These are phyloP conservation scores for Exobasidium cylindrosporum DNA, from an alignment of 1,284 basidiomycete genomes.

Conservation along the genomic window DNA sequence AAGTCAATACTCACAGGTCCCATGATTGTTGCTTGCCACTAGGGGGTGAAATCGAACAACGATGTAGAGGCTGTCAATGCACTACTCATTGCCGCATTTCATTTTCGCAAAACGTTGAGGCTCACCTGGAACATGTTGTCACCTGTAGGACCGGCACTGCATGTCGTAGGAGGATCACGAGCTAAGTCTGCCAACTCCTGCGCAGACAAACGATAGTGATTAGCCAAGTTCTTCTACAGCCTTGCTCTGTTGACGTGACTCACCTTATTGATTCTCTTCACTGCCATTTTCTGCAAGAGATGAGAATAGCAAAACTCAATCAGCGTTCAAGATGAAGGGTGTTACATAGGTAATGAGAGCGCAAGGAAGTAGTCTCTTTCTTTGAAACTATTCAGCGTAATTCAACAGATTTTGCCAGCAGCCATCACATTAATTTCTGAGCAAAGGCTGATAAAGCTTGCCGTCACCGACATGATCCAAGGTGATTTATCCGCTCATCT, in stretches of 20 bases:
- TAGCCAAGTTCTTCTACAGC: neutral
- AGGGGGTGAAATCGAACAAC: too few relatives aligned
- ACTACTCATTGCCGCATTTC: neutral
- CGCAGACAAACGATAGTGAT: neutral
- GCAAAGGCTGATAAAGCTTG: too few relatives aligned
- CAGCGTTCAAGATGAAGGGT: too few relatives aligned
- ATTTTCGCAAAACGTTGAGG: too few relatives aligned
- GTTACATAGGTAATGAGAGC: too few relatives aligned
- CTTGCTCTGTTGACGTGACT: neutral
- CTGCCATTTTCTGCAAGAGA: constrained; percentile 37
- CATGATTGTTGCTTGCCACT: constrained; percentile 56
- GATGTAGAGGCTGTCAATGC: neutral
- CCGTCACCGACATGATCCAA: too few relatives aligned
- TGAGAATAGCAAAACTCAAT: too few relatives aligned
- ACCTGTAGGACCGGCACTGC: constrained; percentile 53
- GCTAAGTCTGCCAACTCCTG: constrained; percentile 53
- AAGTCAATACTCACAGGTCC: constrained; percentile 35
- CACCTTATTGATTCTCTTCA: constrained; percentile 55
- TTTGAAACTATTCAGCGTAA: too few relatives aligned
- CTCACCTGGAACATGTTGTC: constrained; percentile 55
- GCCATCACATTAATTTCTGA: too few relatives aligned
- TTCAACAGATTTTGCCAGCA: too few relatives aligned
- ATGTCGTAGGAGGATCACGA: constrained; percentile 54
- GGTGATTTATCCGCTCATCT: too few relatives aligned
- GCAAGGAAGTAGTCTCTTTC: too few relatives aligned